Base-by-base conservation (phyloP, 306 rosid genomes). In the Vigna nakashimae region DNA sequence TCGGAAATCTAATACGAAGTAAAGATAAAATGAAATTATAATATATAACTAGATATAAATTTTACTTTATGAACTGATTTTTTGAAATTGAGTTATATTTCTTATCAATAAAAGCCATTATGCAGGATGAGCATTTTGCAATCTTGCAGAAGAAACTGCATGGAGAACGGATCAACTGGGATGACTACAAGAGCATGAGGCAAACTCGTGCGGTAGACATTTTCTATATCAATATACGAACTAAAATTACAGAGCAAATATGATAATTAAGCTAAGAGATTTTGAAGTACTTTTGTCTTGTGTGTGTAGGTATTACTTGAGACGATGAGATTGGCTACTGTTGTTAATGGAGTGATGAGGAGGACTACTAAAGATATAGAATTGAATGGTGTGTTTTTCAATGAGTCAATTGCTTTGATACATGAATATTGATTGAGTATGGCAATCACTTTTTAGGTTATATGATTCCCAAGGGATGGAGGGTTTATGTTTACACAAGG, bases 391-490 rank as follows among this genome's bases (percentile, higher is more conserved):
- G 78, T 0, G 3, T 16, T 51, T 49, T n/a, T 11, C 32, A 16
- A 70, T 77, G 4, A 55, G 22, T 34, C 45, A 28, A 26, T 11
- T 58, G 10, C 5, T 42, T 43, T 46, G 7, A 14, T 3, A 2
- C 12, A 30, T 68, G 6, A 53, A 16, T 38, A 52, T 32, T 30
- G 4, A 17, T 0, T 69, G 34, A 34, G 26, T 20, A 30, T 32
- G 9, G 1, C 1, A 4, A 24, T 52, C 6, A 51, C 52, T 60
- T 66, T 59, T 57, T 87, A 92, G 98, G 94, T 1, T 89, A 78
- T 59, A 3, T 80, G 24, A 85, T 92, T 84, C 98, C 98, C 20
- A 70, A 92, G 67, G 98, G 92, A 70, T 92, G 98, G 98, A 92
- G 88, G 68, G 78, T 92, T 13, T 92, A 88, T 74, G 88, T 83